Evolutionary conservation across 352 stramenopile species (phyloP).

Genomic region (Phytophthora tentaculata): DNA sequence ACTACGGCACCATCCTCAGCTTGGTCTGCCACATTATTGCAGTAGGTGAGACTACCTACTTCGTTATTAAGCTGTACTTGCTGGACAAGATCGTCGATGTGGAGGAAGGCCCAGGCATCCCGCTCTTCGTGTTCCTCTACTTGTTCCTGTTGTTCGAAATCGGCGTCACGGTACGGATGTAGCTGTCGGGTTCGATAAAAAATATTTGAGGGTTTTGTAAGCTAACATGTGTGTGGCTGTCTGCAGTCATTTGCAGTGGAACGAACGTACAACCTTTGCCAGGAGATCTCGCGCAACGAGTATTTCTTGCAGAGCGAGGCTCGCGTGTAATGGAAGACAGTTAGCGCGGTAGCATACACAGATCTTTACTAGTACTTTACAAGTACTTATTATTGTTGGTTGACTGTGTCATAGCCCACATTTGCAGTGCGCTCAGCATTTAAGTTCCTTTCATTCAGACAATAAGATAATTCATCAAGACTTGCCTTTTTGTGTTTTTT

Average conservation of each 20-base stretch:
- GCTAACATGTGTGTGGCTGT: conserved; percentile 5
- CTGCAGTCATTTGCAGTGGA: conserved; percentile 59
- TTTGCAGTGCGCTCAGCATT: conserved; percentile 4
- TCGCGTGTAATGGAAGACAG: conserved; percentile 26
- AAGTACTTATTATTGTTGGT: no score
- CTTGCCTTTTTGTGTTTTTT: no score
- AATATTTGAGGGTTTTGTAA: no score
- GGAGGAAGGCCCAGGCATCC: conserved; percentile 39
- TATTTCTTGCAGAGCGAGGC: conserved; percentile 56
- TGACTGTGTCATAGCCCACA: conserved; percentile 4
- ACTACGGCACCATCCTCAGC: conserved; percentile 58
- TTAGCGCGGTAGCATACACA: background rate
- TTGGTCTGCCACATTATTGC: conserved; percentile 68
- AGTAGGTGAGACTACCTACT: conserved; percentile 60
- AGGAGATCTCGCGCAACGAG: conserved; percentile 77
- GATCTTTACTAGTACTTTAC: conserved; percentile 10
- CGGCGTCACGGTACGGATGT: conserved; percentile 59
- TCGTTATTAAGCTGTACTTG: conserved; percentile 60
- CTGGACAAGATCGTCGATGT: conserved; percentile 58
- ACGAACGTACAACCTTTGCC: conserved; percentile 60
- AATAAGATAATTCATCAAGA: conserved; percentile 5
- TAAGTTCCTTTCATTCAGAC: conserved; percentile 1
- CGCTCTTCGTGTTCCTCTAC: conserved; percentile 75
- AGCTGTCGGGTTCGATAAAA: no score
- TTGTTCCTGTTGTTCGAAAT: conserved; percentile 60